Conservation (phyloP, 1,139 yeast species). For the Candida gigantensis region DNA sequence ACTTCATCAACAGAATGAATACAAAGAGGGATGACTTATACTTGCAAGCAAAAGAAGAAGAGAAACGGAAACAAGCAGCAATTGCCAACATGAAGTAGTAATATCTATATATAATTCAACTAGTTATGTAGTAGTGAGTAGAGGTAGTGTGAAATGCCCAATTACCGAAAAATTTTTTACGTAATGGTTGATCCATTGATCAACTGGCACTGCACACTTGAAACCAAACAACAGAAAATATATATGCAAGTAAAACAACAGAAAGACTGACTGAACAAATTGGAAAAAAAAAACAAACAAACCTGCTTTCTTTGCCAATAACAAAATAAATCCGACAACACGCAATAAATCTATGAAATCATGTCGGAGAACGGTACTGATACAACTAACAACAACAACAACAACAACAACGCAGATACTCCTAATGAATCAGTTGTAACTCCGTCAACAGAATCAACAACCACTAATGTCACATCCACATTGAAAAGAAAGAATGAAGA, state of each 20-base stretch:
- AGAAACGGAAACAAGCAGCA: constrained; percentile 20
- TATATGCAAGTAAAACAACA: too few species aligned
- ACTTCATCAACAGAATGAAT: constrained; percentile 78
- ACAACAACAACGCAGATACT: background rate
- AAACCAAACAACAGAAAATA: too few species aligned
- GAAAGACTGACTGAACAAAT: too few species aligned
- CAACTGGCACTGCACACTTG: too few species aligned
- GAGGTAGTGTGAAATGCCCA: too few species aligned
- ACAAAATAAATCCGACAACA: background rate
- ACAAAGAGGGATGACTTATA: constrained; percentile 62
- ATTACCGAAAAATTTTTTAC: too few species aligned
- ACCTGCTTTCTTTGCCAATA: background rate
- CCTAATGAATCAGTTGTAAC: constrained; percentile 3
- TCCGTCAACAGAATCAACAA: constrained; percentile 1
- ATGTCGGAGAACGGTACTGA: constrained; percentile 6
- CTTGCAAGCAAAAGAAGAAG: constrained; percentile 54
- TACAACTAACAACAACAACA: constrained; percentile 3
- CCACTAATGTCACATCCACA: constrained; percentile 10
- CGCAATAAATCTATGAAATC: background rate
- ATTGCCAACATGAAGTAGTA: background rate
- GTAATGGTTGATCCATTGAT: too few species aligned
- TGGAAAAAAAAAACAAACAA: background rate
- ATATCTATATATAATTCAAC: too few species aligned
- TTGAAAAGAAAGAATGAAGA: constrained; percentile 73
- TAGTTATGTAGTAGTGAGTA: background rate